A percentile compares a stretch with the other conserved stretches of the same genome.
phyloP scores from a whole-genome alignment of 2,329 filamentous ascomycete species.

The Aureobasidium melanogenum region DNA sequence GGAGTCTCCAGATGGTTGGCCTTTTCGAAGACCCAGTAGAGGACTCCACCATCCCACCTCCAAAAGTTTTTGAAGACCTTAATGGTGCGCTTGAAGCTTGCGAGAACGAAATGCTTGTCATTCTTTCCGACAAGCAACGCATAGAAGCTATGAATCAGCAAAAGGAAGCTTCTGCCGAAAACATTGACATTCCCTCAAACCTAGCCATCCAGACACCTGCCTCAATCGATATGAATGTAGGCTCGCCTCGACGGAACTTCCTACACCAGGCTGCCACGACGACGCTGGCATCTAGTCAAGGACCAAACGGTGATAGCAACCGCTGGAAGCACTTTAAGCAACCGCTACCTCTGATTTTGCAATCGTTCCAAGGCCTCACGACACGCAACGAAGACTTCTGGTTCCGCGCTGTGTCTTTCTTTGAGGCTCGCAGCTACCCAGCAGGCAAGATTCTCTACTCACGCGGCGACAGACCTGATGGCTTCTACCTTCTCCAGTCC shows the following conservation, averaged over 20 bases:
- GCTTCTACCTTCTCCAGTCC: conserved; percentile 83
- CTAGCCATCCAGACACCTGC: conserved; percentile 6
- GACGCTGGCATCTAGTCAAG: conserved; percentile 43
- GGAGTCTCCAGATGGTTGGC: conserved; percentile 73
- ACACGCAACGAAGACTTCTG: conserved; percentile 89
- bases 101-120: conserved; percentile 79
- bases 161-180: conserved; percentile 40
- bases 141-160: neutral
- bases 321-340: conserved; percentile 85
- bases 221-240: conserved; percentile 32
- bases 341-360: conserved; percentile 81
- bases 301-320: neutral
- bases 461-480: conserved; percentile 63
- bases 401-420: conserved; percentile 72
- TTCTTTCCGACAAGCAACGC: conserved; percentile 27
- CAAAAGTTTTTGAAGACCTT: conserved; percentile 70
- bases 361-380: conserved; percentile 87
- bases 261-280: conserved; percentile 70
- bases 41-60: conserved; percentile 45
- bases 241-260: conserved; percentile 72
- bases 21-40: conserved; percentile 64
- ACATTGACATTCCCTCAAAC: conserved; percentile 18
- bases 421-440: conserved; percentile 57
- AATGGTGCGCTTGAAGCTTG: conserved; percentile 91
- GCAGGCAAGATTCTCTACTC: conserved; percentile 68